Conservation (phyloP, 2,329 filamentous ascomycete genomes). For the Aspergillus ruber region DNA sequence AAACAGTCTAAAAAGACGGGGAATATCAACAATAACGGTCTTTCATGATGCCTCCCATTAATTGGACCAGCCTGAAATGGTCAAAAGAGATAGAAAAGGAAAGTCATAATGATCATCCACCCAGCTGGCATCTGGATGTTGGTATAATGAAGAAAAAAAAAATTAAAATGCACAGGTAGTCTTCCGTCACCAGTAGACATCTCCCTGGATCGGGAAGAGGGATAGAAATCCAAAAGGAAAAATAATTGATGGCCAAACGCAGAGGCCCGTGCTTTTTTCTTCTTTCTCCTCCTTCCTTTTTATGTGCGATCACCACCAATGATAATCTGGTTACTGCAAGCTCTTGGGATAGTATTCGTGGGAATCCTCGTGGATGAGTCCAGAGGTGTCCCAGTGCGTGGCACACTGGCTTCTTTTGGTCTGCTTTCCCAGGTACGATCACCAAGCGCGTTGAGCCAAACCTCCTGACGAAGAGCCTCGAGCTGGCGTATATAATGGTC, state of each 20-base stretch:
- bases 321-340: conserved; percentile 35
- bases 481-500: conserved; percentile 84
- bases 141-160: too few species aligned
- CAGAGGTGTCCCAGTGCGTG: conserved; percentile 25
- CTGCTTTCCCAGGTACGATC: conserved; percentile 59
- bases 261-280: neutral
- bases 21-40: conserved; percentile 14
- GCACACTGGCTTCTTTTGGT: conserved; percentile 23
- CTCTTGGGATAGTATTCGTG: conserved; percentile 27
- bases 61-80: conserved; percentile 11
- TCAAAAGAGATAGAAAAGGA: conserved; percentile 7
- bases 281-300: conserved; percentile 23
- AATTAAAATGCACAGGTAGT: conserved; percentile 17
- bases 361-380: conserved; percentile 25
- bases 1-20: conserved; percentile 19
- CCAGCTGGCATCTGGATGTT: conserved; percentile 25
- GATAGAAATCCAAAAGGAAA: neutral
- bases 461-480: conserved; percentile 74
- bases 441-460: conserved; percentile 81
- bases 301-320: conserved; percentile 34
- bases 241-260: neutral
- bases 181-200: neutral
- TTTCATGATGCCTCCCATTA: conserved; percentile 9
- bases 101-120: conserved; percentile 23
- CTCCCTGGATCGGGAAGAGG: neutral